Evolutionary conservation across 768 basidiomycete species (phyloP).

Genomic region (Artomyces pyxidatus): DNA sequence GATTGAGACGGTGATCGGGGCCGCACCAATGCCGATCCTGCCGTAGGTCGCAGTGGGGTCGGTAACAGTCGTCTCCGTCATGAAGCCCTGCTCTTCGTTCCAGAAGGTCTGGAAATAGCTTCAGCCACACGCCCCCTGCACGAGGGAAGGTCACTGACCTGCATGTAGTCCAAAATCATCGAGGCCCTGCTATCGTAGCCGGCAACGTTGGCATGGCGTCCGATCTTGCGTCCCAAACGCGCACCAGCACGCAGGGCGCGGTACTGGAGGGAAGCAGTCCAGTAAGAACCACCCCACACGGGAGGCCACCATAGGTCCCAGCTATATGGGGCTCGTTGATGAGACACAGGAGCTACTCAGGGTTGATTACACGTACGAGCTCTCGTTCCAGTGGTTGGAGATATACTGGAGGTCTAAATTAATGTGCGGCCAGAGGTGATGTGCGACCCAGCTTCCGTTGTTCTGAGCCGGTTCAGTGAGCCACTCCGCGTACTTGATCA

Average conservation of each 20-base stretch:
- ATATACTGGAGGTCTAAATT: conserved; percentile 6
- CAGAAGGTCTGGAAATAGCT: conserved; percentile 18
- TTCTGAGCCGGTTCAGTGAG: conserved; percentile 2
- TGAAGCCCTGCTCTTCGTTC: conserved; percentile 12
- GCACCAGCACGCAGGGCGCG: conserved; percentile 5
- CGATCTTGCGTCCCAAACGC: not conserved
- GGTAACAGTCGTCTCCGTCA: conserved; percentile 14
- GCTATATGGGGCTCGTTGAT: not conserved
- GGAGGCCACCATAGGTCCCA: conserved; percentile 9
- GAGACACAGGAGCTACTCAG: not conserved
- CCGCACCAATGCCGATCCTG: conserved; percentile 22
- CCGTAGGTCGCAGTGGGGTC: conserved; percentile 17
- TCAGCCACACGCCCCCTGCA: not conserved
- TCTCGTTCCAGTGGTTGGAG: conserved; percentile 2
- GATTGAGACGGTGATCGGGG: conserved; percentile 23
- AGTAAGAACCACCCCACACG: conserved; percentile 10
- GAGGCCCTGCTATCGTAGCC: conserved; percentile 1
- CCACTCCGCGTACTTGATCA: conserved; percentile 11
- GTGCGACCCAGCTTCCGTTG: conserved; percentile 8
- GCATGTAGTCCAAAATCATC: conserved; percentile 1
- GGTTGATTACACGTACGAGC: not conserved
- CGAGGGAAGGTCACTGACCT: not conserved
- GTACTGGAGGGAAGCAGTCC: conserved; percentile 9
- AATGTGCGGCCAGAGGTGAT: conserved; percentile 9
- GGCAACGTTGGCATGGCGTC: conserved; percentile 1